phyloP scores from a whole-genome alignment of 1,284 basidiomycete species.

The Mycena sp. region DNA sequence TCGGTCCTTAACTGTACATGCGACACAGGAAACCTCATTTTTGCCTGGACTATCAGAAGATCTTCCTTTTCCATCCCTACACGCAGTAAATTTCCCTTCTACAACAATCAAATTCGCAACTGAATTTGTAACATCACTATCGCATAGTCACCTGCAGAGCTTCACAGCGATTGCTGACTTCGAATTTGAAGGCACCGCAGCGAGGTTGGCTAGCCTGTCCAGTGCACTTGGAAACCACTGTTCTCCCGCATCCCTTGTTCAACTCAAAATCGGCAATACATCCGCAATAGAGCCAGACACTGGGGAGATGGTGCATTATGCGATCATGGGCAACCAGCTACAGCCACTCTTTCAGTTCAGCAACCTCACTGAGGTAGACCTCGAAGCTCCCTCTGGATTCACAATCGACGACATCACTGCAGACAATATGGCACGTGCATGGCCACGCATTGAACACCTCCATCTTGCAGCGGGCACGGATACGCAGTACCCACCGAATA shows the following conservation, averaged over 20 bases:
- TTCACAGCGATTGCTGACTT: background rate
- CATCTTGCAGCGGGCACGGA: background rate
- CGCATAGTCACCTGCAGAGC: background rate
- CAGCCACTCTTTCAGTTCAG: background rate
- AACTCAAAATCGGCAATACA: background rate
- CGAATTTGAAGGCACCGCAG: background rate
- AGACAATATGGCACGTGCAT: conserved; percentile 1
- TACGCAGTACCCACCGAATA: background rate
- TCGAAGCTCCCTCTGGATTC: background rate
- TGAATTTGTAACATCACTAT: background rate
- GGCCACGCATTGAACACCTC: background rate
- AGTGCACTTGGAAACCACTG: background rate
- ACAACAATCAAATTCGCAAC: background rate
- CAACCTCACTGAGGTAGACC: background rate
- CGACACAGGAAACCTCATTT: background rate
- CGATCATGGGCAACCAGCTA: background rate
- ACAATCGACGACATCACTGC: background rate
- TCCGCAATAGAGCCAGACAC: background rate
- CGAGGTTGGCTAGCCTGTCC: background rate
- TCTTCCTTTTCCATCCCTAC: background rate
- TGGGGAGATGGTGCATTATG: background rate
- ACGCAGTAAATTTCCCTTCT: background rate
- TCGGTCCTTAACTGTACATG: background rate
- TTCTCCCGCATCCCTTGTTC: background rate
- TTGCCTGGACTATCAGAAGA: background rate